Percentiles rank a stretch among this genome's conserved stretches.
phyloP scores from a whole-genome alignment of 2,329 filamentous ascomycete genomes.

The Emmonsiellopsis sp. region DNA sequence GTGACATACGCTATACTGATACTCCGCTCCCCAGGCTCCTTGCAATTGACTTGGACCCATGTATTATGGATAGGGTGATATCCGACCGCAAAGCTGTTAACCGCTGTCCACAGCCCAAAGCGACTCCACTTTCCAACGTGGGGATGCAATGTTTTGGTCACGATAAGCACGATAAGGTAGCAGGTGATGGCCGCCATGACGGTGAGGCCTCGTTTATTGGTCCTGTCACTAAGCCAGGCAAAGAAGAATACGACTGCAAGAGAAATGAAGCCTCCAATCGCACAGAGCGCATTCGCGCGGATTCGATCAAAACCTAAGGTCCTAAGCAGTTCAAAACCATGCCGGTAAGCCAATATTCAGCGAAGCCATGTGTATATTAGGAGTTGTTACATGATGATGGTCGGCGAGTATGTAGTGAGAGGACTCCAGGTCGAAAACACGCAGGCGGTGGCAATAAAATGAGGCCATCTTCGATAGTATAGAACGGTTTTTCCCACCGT shows the following conservation, averaged over 20 bases:
- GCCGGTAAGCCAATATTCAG: conserved; percentile 8
- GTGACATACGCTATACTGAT: conserved; percentile 39
- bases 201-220: conserved; percentile 33
- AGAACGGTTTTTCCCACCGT: conserved; percentile 37
- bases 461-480: conserved; percentile 40
- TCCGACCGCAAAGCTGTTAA: conserved; percentile 43
- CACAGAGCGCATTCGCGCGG: conserved; percentile 39
- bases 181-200: conserved; percentile 38
- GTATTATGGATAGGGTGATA: conserved; percentile 47
- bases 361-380: neutral
- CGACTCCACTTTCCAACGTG: conserved; percentile 40
- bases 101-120: conserved; percentile 43
- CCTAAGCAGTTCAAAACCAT: conserved; percentile 13
- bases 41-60: conserved; percentile 45
- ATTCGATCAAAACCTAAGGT: conserved; percentile 38
- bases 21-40: conserved; percentile 37
- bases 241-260: conserved; percentile 41
- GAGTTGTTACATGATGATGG: conserved; percentile 30
- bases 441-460: conserved; percentile 40
- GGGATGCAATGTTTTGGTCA: conserved; percentile 33
- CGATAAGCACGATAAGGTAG: conserved; percentile 38
- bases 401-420: conserved; percentile 43
- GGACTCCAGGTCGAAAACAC: conserved; percentile 47
- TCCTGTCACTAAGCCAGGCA: conserved; percentile 40
- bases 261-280: conserved; percentile 33